phyloP scores from a whole-genome alignment of 768 basidiomycete genomes.

The Serendipita sp. region DNA sequence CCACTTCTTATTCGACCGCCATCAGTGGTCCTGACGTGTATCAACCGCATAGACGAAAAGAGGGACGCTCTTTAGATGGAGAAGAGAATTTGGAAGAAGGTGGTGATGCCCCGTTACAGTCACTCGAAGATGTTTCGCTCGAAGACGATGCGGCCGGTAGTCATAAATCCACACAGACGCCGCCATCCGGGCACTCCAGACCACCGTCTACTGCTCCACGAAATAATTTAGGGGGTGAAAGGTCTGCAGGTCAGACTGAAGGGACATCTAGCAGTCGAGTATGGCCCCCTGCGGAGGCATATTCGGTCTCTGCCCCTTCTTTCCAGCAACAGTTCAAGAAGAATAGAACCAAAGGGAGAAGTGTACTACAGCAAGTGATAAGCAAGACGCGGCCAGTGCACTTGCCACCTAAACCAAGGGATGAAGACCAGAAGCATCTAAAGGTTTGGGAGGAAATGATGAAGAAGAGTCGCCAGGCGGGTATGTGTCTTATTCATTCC shows the following conservation, averaged over 20 bases:
- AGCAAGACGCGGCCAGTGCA: conserved; percentile 72
- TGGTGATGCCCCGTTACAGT: not conserved
- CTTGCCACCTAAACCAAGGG: conserved; percentile 64
- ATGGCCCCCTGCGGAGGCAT: not conserved
- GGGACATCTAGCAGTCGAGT: not conserved
- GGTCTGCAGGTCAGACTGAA: not conserved
- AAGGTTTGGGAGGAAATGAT: conserved; percentile 82
- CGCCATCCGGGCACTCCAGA: not conserved
- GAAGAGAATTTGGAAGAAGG: not conserved
- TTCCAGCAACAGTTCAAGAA: conserved; percentile 14
- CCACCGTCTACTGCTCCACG: not conserved
- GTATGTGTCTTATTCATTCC: conserved; percentile 24
- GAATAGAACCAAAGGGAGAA: conserved; percentile 28
- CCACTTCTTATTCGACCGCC: not conserved
- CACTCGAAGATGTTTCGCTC: not conserved
- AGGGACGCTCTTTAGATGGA: too few relatives aligned
- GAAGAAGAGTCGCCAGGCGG: conserved; percentile 56
- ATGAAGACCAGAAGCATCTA: conserved; percentile 72
- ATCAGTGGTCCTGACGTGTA: not conserved
- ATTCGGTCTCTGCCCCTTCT: not conserved
- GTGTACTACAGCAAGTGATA: conserved; percentile 57
- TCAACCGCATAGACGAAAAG: not conserved
- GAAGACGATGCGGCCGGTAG: not conserved
- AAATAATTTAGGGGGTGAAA: not conserved
- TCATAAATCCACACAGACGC: conserved; percentile 1